These are phyloP conservation scores for Penicillium nucicola DNA, from an alignment of 495 filamentous ascomycete genomes.

Conservation along the genomic window DNA sequence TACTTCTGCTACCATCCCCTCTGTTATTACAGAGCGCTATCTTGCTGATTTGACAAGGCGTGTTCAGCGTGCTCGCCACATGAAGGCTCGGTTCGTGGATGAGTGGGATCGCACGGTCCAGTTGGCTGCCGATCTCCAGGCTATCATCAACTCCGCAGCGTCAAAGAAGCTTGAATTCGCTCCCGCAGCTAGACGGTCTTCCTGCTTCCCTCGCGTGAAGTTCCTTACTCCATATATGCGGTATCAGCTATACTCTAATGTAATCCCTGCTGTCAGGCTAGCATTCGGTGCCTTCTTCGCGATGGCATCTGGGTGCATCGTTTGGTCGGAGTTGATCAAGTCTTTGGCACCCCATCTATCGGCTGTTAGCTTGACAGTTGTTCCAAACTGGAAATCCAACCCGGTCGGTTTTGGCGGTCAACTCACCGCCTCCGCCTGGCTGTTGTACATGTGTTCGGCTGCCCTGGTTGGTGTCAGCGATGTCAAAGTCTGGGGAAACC, in stretches of 20 bases:
- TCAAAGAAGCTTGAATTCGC: conserved; percentile 79
- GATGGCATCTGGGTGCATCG: conserved; percentile 72
- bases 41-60: conserved; percentile 83
- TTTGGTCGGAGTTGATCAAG: conserved; percentile 92
- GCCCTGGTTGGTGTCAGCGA: conserved; percentile 82
- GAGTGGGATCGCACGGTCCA: conserved; percentile 81
- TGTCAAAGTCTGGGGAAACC: conserved; percentile 91
- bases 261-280: conserved; percentile 63
- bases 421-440: conserved; percentile 78
- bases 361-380: conserved; percentile 77
- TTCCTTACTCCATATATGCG: conserved; percentile 84
- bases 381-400: conserved; percentile 69
- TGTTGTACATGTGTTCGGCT: conserved; percentile 87
- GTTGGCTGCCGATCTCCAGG: conserved; percentile 69
- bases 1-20: conserved; percentile 51
- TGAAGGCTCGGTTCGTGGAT: conserved; percentile 73
- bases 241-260: conserved; percentile 67
- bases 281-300: conserved; percentile 62
- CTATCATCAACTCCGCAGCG: conserved; percentile 77
- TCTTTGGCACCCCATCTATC: conserved; percentile 70
- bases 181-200: conserved; percentile 51
- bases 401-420: conserved; percentile 82
- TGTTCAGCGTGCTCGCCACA: conserved; percentile 75
- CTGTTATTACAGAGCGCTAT: conserved; percentile 89
- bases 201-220: conserved; percentile 49